Base-by-base conservation (phyloP, 2,329 filamentous ascomycete species). In the Fusarium duplospermum region DNA sequence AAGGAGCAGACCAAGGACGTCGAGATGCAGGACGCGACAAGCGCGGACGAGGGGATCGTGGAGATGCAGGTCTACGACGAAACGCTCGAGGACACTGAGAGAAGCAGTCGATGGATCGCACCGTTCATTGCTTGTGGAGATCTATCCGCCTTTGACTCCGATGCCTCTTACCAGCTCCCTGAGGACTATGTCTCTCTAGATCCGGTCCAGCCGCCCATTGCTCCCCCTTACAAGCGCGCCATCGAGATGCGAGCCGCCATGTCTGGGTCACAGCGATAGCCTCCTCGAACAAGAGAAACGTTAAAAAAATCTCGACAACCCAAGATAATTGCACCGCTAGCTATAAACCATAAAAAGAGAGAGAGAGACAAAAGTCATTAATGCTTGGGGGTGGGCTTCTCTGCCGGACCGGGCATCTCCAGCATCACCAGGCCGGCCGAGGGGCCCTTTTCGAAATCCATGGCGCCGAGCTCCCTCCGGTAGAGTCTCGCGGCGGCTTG, bases 81-180 rank as follows among this genome's bases (percentile, higher is more conserved):
- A 50, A 67, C 65, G n/a, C 68, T 69, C 3, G 78, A 76, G 59
- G 75, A 78, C 57, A 78, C 70, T 45, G 74, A 77, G 58, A 72
- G 67, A 75, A 83, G 60, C 87, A 90, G 69, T 82, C 86, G 93
- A 60, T 98, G 96, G 95, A 96, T 98, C 76, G 95, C 95, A 4
- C 95, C 96, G 0, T 99, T 99, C 81, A 89, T 99, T 78, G 95
- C 96, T n/a, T 99, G 96, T 81, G 96, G 96, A 54, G 96, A 99
- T 83, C 87, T 99, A 62, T 97, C 95, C 27, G 92, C 94, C 13
- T 99, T 95, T 85, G 96, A 99, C 85, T 95, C 96, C 1, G 96
- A 99, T 86, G 96, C 96, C 5, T 96, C 95, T 6, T 98, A 98
- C 83, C 90, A 93, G 75, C 87, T 99, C 20, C 95, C 96, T 1